Evolutionary conservation across 495 filamentous ascomycete genomes (phyloP).

Genomic region (Bacidia rubella): DNA sequence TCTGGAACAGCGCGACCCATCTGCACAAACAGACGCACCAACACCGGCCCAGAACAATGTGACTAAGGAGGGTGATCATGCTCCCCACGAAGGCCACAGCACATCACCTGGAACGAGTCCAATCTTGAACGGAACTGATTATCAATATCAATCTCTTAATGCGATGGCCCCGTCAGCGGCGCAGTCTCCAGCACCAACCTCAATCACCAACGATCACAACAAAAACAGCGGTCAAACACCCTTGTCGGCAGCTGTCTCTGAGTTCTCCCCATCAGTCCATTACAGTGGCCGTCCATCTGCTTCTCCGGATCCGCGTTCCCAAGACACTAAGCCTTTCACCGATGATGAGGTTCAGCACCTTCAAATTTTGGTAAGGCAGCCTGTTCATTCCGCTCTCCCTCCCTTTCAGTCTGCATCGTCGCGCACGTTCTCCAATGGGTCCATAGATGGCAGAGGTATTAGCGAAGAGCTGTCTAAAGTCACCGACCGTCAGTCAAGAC

Average conservation of each 20-base stretch:
- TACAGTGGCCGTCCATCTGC: slow-evolving; percentile 6
- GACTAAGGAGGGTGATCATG: slow-evolving; percentile 1
- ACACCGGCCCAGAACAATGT: slow-evolving; percentile 16
- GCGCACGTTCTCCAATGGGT: slow-evolving; percentile 40
- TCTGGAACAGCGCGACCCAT: slow-evolving; percentile 44
- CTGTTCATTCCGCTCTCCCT: slow-evolving; percentile 17
- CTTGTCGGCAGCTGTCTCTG: slow-evolving; percentile 62
- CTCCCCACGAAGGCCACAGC: slow-evolving; percentile 8
- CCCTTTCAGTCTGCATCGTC: slow-evolving; percentile 29
- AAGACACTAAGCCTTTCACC: slow-evolving; percentile 30
- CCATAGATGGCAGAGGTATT: slow-evolving; percentile 38
- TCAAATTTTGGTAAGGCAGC: slow-evolving; percentile 32
- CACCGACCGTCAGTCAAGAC: slow-evolving; percentile 19
- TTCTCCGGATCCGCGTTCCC: slow-evolving; percentile 10
- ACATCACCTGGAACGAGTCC: slow-evolving; percentile 9
- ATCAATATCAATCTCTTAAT: slow-evolving; percentile 12
- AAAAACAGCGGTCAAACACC: slow-evolving; percentile 35
- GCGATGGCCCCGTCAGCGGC: slow-evolving; percentile 9
- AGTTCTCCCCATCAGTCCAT: slow-evolving; percentile 51
- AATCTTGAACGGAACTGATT: slow-evolving; percentile 1
- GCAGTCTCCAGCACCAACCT: slow-evolving; percentile 10
- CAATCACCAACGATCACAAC: slow-evolving; percentile 29
- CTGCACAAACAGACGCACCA: slow-evolving; percentile 48
- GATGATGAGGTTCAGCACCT: slow-evolving; percentile 42
- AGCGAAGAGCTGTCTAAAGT: slow-evolving; percentile 22